A percentile compares a stretch with the other conserved stretches of the same genome.
phyloP scores from a whole-genome alignment of 148 eudicot species.

The Nepenthes gracilis region DNA sequence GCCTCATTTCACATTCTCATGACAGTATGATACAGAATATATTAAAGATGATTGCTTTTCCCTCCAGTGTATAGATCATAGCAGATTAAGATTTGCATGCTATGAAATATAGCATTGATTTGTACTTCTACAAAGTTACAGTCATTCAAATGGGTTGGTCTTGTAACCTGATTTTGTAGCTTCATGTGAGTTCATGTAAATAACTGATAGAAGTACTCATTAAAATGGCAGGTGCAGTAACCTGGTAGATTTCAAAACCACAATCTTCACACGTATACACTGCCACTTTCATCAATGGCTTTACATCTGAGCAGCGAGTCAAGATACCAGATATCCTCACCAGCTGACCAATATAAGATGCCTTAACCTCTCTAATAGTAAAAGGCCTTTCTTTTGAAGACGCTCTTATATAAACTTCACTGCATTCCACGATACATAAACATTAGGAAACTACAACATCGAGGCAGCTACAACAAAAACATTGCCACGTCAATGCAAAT shows the following conservation, averaged over 20 bases:
- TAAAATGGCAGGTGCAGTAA: conserved; percentile 5
- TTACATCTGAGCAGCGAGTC: conserved; percentile 96
- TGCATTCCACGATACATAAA: conserved; percentile 13
- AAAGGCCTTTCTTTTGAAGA: conserved; percentile 82
- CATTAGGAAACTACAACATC: conserved; percentile 1
- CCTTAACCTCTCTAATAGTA: conserved; percentile 90
- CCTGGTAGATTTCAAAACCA: conserved; percentile 99
- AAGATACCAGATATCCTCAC: conserved; percentile 92
- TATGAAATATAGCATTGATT: no score
- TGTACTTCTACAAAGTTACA: no score
- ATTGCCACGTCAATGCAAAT: no score
- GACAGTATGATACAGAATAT: no score
- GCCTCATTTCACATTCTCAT: no score
- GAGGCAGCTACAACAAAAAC: no score
- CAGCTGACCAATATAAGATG: conserved; percentile 91
- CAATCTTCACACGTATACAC: conserved; percentile 98
- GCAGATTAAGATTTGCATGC: no score
- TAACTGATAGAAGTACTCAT: background rate
- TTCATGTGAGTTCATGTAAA: background rate
- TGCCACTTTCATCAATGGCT: conserved; percentile 97
- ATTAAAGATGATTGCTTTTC: no score
- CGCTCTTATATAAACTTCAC: conserved; percentile 88
- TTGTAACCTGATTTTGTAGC: no score
- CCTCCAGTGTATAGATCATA: no score
- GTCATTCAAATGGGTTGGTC: no score